These are phyloP conservation scores for Phaffomyces thermotolerans DNA, from an alignment of 805 yeast genomes.

Conservation along the genomic window DNA sequence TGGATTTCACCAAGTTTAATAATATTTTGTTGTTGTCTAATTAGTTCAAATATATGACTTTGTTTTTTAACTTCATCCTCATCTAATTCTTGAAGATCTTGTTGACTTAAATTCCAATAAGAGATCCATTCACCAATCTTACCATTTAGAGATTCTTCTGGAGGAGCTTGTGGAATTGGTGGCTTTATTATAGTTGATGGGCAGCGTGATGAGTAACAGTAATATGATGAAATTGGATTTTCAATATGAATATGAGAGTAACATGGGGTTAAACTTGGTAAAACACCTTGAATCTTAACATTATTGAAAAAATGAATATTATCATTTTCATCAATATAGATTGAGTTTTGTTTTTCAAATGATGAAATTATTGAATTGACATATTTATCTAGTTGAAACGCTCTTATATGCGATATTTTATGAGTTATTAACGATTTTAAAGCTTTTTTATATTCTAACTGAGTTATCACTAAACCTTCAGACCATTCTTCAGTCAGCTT, in stretches of 20 bases:
- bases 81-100: constrained; percentile 44
- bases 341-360: constrained; percentile 35
- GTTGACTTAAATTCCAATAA: constrained; percentile 55
- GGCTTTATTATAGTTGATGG: constrained; percentile 23
- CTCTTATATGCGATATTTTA: constrained; percentile 41
- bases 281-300: constrained; percentile 33
- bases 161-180: constrained; percentile 15
- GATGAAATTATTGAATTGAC: constrained; percentile 42
- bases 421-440: constrained; percentile 44
- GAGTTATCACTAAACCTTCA: constrained; percentile 41
- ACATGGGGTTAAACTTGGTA: constrained; percentile 39
- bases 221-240: constrained; percentile 6
- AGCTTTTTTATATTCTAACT: constrained; percentile 45
- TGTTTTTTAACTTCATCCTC: constrained; percentile 55
- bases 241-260: constrained; percentile 31
- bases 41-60: constrained; percentile 67
- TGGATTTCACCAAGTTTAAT: constrained; percentile 62
- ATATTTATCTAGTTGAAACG: constrained; percentile 43
- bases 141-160: constrained; percentile 10
- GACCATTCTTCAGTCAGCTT: constrained; percentile 45
- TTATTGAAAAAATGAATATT: constrained; percentile 22
- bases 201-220: constrained; percentile 31
- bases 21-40: constrained; percentile 63
- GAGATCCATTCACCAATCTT: constrained; percentile 52
- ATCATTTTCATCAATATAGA: constrained; percentile 30